Evolutionary conservation across 2,329 filamentous ascomycete genomes (phyloP).

Genomic region (Aspergillus fischeri): DNA sequence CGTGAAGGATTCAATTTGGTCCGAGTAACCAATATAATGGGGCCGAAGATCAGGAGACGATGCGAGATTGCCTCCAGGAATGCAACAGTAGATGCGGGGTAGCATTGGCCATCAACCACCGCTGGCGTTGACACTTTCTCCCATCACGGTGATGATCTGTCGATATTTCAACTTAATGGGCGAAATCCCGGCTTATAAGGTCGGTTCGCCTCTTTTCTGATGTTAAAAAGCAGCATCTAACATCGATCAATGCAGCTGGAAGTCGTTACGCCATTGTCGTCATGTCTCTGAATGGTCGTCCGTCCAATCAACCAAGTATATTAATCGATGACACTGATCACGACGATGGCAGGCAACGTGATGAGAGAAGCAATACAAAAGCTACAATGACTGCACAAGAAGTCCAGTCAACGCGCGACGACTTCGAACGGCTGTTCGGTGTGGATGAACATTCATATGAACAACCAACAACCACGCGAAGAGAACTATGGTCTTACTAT

Average conservation of each 20-base stretch:
- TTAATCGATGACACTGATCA: not conserved
- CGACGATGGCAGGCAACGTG: not conserved
- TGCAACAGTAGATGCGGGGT: not conserved
- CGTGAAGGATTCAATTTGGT: not conserved
- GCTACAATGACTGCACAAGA: constrained; percentile 6
- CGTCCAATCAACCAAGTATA: not conserved
- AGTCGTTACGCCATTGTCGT: not conserved
- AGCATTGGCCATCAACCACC: not conserved
- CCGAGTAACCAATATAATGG: not conserved
- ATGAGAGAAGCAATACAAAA: not conserved
- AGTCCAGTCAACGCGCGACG: constrained; percentile 19
- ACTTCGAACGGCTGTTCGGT: constrained; percentile 36
- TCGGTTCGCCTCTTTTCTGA: not conserved
- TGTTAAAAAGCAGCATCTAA: not conserved
- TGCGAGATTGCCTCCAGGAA: not conserved
- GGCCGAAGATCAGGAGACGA: not conserved
- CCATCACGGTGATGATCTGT: not conserved
- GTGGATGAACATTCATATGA: constrained; percentile 33
- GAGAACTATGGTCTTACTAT: constrained; percentile 43
- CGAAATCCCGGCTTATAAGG: not conserved
- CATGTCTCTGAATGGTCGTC: not conserved
- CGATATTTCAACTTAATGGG: not conserved
- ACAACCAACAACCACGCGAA: constrained; percentile 39
- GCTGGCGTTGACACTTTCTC: not conserved
- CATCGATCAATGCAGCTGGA: not conserved